Conservation (phyloP, 441 rosid genomes). For the Metrosideros polymorpha region DNA sequence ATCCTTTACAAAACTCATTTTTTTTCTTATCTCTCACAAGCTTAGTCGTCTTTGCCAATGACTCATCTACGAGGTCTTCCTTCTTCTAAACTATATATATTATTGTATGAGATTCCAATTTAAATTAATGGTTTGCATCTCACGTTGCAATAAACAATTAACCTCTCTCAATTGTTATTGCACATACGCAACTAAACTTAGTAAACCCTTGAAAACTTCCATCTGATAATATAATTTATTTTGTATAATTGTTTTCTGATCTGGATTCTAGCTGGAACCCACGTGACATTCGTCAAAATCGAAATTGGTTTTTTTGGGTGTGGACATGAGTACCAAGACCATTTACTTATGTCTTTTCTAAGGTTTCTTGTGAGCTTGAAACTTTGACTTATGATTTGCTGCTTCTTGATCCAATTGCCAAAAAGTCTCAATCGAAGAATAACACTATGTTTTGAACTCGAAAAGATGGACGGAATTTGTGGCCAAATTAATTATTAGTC, state of each 20-base stretch:
- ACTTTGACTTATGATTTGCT: background rate
- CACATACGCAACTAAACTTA: background rate
- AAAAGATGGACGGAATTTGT: background rate
- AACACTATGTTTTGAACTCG: background rate
- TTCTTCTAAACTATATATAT: background rate
- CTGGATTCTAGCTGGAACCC: background rate
- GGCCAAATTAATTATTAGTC: background rate
- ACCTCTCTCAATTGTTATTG: background rate
- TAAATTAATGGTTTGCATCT: background rate
- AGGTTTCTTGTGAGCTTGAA: background rate
- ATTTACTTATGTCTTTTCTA: background rate
- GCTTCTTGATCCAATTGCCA: background rate
- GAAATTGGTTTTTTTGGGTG: background rate
- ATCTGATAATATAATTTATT: background rate
- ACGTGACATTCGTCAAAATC: background rate
- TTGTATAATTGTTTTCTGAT: background rate
- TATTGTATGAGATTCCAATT: background rate
- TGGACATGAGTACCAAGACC: background rate
- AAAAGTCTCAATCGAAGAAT: background rate
- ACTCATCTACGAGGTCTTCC: background rate
- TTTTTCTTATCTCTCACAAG: background rate
- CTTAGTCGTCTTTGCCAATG: background rate
- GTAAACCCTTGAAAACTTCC: background rate
- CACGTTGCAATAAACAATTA: background rate
- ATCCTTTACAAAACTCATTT: background rate